These are phyloP conservation scores for Rhododendron simsii DNA, from an alignment of 148 eudicot species.

Conservation along the genomic window DNA sequence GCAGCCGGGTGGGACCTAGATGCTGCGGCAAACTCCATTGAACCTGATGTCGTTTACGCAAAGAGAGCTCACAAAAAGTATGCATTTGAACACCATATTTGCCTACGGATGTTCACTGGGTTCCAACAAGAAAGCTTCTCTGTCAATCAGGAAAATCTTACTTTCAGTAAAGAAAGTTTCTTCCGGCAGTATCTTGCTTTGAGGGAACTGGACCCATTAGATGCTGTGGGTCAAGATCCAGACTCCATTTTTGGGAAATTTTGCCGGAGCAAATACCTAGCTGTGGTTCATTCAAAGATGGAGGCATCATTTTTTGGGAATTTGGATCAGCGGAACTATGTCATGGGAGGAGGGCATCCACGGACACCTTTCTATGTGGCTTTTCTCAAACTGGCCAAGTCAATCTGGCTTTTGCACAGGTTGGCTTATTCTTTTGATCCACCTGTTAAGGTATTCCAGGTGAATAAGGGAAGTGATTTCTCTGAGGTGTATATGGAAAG, in stretches of 20 bases:
- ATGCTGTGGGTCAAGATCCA: constrained; percentile 79
- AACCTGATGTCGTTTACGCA: constrained; percentile 62
- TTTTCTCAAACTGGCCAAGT: constrained; percentile 82
- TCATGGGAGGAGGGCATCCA: constrained; percentile 92
- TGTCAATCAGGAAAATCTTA: constrained; percentile 43
- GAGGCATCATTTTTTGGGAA: constrained; percentile 92
- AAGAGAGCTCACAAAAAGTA: constrained; percentile 93
- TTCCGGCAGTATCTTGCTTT: constrained; percentile 80
- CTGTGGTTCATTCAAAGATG: constrained; percentile 81
- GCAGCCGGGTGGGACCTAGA: constrained; percentile 98
- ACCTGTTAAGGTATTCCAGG: constrained; percentile 75
- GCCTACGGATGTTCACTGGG: constrained; percentile 78
- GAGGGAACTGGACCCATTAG: constrained; percentile 83
- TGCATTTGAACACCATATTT: constrained; percentile 86
- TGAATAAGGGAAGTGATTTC: constrained; percentile 61
- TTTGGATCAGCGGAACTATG: constrained; percentile 81
- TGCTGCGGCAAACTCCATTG: constrained; percentile 90
- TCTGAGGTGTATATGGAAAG: constrained; percentile 94
- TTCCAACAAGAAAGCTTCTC: constrained; percentile 77
- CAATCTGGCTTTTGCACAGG: constrained; percentile 86
- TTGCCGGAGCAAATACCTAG: constrained; percentile 72
- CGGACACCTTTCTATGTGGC: constrained; percentile 92
- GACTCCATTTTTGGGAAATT: constrained; percentile 82
- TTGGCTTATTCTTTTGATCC: constrained; percentile 88
- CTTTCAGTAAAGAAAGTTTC: constrained; percentile 48